Base-by-base conservation (phyloP, 371 early-diverging fungal species). In the Syncephalastrum contaminatum region DNA sequence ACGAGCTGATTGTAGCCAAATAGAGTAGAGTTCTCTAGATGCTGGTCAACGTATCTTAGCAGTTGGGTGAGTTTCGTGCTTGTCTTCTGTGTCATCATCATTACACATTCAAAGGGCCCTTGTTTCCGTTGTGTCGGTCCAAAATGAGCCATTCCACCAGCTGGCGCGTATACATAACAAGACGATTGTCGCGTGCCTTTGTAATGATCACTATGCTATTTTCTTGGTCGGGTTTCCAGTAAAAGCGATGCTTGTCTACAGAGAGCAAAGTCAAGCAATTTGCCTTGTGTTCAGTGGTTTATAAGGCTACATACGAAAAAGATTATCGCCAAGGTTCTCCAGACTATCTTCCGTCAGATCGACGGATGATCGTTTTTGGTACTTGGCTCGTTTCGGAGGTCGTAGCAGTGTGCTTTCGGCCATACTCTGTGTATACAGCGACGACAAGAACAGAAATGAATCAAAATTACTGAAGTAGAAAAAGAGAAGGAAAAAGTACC, bases 111-210 rank as follows among this genome's bases (percentile, higher is more conserved):
- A 89, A 69, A 36, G 84, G 85, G 44, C 74, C 67, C 67, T 27
- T 60, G 55, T 4, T 65, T 75, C 50, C 67, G 65, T 14, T 75
- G 58, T 24, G 80, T 80, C 5, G 78, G 69, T 18, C 73, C 60
- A 2, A 90, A 80, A 90, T 77, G 27, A 96, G 82, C 88, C 89
- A 92, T 12, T 82, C 44, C 0, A 93, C 86, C 50, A 94, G 66
- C 24, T 93, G 88, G 1, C 90, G 77, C 15, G 96, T 93, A 60
- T 88, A 69, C 24, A 68, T 65, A 10, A 94, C 75, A 13, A 96
- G 73, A 7, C 79, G 76, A 14, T 72, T 62, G 70, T 95, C 95
- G 39, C 88, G 85, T 19, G 91, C 84, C 67, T 96, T 96, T 8
- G 94, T 93, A 21, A 96, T 93, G 40, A 96, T 82, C 85, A 96